A percentile compares a stretch with the other conserved stretches of the same genome.
Evolutionary conservation across 345 rosid genomes (phyloP).

Genomic region (Trapa incisa): DNA sequence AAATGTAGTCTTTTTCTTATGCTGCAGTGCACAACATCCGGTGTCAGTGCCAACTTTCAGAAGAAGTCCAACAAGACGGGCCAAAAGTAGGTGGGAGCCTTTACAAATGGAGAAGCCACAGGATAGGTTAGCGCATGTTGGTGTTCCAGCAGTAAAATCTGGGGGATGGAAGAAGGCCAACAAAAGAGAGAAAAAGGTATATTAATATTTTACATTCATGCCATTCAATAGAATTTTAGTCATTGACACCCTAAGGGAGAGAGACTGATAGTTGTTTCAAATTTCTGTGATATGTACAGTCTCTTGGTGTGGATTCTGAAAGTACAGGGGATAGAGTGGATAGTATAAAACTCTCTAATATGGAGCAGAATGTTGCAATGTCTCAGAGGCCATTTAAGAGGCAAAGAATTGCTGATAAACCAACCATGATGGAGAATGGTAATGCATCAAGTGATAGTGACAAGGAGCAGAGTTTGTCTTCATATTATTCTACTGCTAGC

Average conservation of each 20-base stretch:
- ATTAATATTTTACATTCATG: not conserved
- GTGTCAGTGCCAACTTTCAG: slow-evolving; percentile 24
- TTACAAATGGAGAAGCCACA: slow-evolving; percentile 48
- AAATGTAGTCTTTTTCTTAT: not conserved
- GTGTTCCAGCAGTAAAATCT: slow-evolving; percentile 32
- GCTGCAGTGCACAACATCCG: slow-evolving; percentile 27
- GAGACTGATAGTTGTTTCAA: slow-evolving; percentile 6
- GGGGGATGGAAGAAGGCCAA: slow-evolving; percentile 43
- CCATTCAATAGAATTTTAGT: not conserved
- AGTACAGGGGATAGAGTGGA: slow-evolving; percentile 39
- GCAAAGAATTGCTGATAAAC: slow-evolving; percentile 46
- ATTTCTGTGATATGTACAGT: slow-evolving; percentile 25
- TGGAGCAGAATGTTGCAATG: slow-evolving; percentile 41
- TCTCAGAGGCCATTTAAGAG: slow-evolving; percentile 63
- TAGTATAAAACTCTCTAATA: slow-evolving; percentile 22
- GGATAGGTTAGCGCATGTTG: slow-evolving; percentile 31
- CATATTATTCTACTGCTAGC: slow-evolving; percentile 65
- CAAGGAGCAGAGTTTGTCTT: slow-evolving; percentile 60
- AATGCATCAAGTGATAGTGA: slow-evolving; percentile 96
- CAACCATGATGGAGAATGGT: slow-evolving; percentile 37
- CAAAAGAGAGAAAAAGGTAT: slow-evolving; percentile 52
- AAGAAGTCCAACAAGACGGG: slow-evolving; percentile 61
- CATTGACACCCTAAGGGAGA: slow-evolving; percentile 13
- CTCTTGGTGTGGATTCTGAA: slow-evolving; percentile 24
- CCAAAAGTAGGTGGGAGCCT: slow-evolving; percentile 99